phyloP scores from a whole-genome alignment of 2,329 filamentous ascomycete genomes.

The Trichoderma atroviride region DNA sequence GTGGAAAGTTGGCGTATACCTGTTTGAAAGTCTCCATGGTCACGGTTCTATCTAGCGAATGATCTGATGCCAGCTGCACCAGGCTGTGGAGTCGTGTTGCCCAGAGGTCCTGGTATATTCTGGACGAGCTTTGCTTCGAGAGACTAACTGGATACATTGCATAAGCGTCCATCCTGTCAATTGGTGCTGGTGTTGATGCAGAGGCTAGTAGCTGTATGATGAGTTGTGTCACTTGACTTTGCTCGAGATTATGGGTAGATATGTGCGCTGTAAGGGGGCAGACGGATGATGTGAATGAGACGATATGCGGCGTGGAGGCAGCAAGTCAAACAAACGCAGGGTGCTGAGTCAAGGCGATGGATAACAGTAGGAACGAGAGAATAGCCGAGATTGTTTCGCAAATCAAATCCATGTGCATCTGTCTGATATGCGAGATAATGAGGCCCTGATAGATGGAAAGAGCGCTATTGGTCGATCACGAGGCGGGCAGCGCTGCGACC shows the following conservation, averaged over 20 bases:
- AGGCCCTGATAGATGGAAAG: constrained; percentile 20
- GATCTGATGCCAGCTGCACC: constrained; percentile 39
- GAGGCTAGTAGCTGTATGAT: background rate
- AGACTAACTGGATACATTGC: constrained; percentile 52
- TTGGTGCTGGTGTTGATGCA: background rate
- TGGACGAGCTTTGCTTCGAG: constrained; percentile 47
- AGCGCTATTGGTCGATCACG: constrained; percentile 27
- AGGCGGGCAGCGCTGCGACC: constrained; percentile 19
- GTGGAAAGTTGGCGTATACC: constrained; percentile 36
- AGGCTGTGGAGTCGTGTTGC: constrained; percentile 44
- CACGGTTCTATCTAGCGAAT: constrained; percentile 35
- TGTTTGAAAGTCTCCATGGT: constrained; percentile 41
- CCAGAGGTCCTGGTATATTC: constrained; percentile 54
- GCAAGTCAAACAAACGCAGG: background rate
- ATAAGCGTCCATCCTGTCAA: constrained; percentile 53
- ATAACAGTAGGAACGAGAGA: background rate
- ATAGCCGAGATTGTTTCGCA: background rate
- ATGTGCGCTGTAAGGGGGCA: background rate
- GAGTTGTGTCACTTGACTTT: constrained; percentile 17
- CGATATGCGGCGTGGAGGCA: background rate
- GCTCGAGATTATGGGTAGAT: background rate
- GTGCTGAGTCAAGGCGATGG: background rate
- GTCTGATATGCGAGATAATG: constrained; percentile 3
- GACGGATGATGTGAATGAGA: background rate
- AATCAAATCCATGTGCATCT: background rate